A percentile compares a stretch with the other conserved stretches of the same genome.
Conservation (phyloP, 331 rosid genomes). For the Quercus tomentella region DNA sequence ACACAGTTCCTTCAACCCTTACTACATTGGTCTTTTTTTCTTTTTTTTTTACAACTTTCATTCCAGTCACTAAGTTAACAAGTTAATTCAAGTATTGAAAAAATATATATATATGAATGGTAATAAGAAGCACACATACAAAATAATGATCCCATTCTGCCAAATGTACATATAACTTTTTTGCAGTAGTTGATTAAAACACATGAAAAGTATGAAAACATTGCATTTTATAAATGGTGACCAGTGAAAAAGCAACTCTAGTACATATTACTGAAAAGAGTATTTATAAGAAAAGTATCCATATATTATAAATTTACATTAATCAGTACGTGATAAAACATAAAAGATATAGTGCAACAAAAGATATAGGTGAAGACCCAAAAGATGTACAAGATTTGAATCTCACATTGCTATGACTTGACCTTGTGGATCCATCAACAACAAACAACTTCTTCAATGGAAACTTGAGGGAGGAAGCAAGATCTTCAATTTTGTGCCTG, state of each 20-base stretch:
- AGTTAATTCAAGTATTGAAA: too few relatives aligned
- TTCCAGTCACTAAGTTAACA: too few relatives aligned
- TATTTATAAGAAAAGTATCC: neutral
- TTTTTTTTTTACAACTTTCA: too few relatives aligned
- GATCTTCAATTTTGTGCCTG: constrained; percentile 87
- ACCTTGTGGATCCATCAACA: constrained; percentile 96
- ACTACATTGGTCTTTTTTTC: too few relatives aligned
- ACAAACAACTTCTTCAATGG: constrained; percentile 93
- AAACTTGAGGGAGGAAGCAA: constrained; percentile 85
- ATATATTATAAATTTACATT: neutral
- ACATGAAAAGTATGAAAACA: neutral
- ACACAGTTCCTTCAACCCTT: neutral
- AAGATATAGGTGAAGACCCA: neutral
- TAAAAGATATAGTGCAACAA: constrained; percentile 6
- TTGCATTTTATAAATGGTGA: neutral
- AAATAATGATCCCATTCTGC: neutral
- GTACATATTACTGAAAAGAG: neutral
- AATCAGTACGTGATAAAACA: neutral
- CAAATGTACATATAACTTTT: neutral
- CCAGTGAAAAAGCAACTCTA: neutral
- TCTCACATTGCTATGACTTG: constrained; percentile 99
- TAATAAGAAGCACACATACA: neutral
- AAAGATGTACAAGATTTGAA: constrained; percentile 10
- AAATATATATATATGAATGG: neutral
- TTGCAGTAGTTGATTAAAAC: neutral